Percentiles rank a stretch among this genome's conserved stretches.
Conservation (phyloP, 352 stramenopile species). For the Pseudoperonospora humuli region DNA sequence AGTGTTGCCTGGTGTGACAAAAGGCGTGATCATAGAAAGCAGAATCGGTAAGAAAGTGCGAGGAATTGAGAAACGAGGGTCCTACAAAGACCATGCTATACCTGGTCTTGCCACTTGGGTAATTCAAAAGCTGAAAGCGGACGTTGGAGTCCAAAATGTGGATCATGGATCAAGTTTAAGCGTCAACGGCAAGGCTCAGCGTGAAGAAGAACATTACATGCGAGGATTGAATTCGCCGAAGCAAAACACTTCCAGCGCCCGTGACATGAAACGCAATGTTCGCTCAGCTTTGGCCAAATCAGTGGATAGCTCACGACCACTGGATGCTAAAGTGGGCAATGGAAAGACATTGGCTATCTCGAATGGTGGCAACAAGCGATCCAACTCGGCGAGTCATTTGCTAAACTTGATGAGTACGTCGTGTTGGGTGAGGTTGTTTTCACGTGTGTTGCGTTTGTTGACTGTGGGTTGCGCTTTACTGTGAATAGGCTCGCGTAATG, state of each 20-base stretch:
- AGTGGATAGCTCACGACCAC: background rate
- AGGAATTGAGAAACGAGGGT: slow-evolving; percentile 28
- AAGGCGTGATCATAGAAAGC: slow-evolving; percentile 31
- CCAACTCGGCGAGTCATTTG: slow-evolving; percentile 58
- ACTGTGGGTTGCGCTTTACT: slow-evolving; percentile 2
- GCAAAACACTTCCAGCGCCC: background rate
- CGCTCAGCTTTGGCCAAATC: slow-evolving; percentile 1
- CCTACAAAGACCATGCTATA: slow-evolving; percentile 24
- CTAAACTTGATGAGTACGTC: slow-evolving; percentile 44
- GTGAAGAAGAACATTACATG: slow-evolving; percentile 4
- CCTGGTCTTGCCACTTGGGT: slow-evolving; percentile 41
- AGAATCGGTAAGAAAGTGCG: slow-evolving; percentile 46
- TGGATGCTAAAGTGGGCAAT: slow-evolving; percentile 7
- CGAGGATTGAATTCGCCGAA: slow-evolving; percentile 7
- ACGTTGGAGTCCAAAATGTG: slow-evolving; percentile 16
- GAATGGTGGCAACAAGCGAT: slow-evolving; percentile 24
- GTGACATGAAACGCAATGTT: slow-evolving; percentile 7
- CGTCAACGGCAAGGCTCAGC: slow-evolving; percentile 4
- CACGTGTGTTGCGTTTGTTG: background rate
- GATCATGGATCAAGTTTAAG: slow-evolving; percentile 4
- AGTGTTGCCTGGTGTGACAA: slow-evolving; percentile 48
- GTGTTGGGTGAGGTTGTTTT: background rate
- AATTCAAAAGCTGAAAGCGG: slow-evolving; percentile 48
- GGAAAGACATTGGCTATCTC: slow-evolving; percentile 2
- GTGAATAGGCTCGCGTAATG: slow-evolving; percentile 23